phyloP scores from a whole-genome alignment of 2,329 filamentous ascomycete species.

The Aspergillus fischeri region DNA sequence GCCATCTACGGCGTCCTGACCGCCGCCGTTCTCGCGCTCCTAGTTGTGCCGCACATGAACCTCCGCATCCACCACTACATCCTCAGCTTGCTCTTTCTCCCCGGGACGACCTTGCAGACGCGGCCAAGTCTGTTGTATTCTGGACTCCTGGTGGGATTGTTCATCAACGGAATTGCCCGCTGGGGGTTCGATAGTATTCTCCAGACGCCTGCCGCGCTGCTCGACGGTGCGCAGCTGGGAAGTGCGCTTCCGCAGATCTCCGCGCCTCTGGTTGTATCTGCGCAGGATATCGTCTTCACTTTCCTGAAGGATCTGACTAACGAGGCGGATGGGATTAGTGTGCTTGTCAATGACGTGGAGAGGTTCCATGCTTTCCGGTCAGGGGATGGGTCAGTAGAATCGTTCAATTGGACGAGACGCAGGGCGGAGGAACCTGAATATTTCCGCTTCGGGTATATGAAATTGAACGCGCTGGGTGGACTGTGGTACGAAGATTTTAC shows the following conservation, averaged over 20 bases:
- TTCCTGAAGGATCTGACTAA: constrained; percentile 27
- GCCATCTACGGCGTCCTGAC: constrained; percentile 47
- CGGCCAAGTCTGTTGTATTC: constrained; percentile 57
- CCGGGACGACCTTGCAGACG: constrained; percentile 57
- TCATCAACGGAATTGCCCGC: constrained; percentile 61
- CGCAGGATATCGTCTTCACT: constrained; percentile 32
- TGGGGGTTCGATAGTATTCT: constrained; percentile 61
- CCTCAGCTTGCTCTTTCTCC: constrained; percentile 54
- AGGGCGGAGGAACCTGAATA: constrained; percentile 32
- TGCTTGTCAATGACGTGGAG: constrained; percentile 61
- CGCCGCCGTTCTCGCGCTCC: constrained; percentile 41
- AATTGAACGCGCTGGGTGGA: constrained; percentile 31
- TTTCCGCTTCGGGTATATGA: constrained; percentile 42
- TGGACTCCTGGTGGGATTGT: constrained; percentile 57
- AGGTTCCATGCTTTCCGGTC: constrained; percentile 51
- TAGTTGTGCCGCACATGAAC: constrained; percentile 55
- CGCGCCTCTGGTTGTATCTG: constrained; percentile 14
- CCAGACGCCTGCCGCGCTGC: constrained; percentile 51
- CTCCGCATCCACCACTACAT: constrained; percentile 64
- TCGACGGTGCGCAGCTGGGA: constrained; percentile 33
- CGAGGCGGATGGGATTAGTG: constrained; percentile 51
- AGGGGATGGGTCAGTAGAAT: constrained; percentile 24
- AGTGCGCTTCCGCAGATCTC: constrained; percentile 30
- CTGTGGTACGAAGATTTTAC: constrained; percentile 41
- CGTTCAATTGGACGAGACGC: constrained; percentile 35